Conservation (phyloP, 306 rosid species). For the Senna tora region DNA sequence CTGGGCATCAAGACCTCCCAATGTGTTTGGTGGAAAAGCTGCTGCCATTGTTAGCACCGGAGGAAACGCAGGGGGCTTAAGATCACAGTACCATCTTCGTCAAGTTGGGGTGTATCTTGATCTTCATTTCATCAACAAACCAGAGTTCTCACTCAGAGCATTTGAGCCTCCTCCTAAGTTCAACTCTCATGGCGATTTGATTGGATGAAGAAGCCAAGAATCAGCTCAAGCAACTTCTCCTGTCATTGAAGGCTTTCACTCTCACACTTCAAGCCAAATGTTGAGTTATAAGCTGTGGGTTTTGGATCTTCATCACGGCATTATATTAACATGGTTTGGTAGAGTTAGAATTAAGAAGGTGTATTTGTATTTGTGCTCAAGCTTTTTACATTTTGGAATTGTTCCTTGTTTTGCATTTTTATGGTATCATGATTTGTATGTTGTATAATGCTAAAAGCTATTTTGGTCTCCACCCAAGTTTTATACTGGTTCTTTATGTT, state of each 20-base stretch:
- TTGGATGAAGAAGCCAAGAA: conserved; percentile 44
- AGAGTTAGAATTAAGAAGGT: no score
- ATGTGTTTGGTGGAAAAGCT: conserved; percentile 61
- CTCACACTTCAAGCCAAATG: conserved; percentile 39
- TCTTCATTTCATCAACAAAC: conserved; percentile 71
- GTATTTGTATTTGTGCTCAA: no score
- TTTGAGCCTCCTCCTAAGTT: conserved; percentile 56
- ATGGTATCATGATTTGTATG: no score
- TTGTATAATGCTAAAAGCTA: no score
- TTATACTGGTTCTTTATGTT: no score
- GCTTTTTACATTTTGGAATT: no score
- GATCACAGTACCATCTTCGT: conserved; percentile 63
- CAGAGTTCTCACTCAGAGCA: conserved; percentile 51
- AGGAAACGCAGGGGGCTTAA: conserved; percentile 45
- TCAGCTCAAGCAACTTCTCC: conserved; percentile 45
- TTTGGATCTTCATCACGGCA: no score
- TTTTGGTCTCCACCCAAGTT: no score
- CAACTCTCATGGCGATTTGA: conserved; percentile 50
- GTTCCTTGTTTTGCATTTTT: no score
- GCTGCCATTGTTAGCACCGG: conserved; percentile 36
- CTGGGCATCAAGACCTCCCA: conserved; percentile 69
- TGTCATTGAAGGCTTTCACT: conserved; percentile 47
- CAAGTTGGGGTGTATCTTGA: conserved; percentile 64
- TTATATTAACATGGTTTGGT: no score
- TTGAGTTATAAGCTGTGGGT: no score